Base-by-base conservation (phyloP, 768 basidiomycete genomes). In the Tulasnella sp. region DNA sequence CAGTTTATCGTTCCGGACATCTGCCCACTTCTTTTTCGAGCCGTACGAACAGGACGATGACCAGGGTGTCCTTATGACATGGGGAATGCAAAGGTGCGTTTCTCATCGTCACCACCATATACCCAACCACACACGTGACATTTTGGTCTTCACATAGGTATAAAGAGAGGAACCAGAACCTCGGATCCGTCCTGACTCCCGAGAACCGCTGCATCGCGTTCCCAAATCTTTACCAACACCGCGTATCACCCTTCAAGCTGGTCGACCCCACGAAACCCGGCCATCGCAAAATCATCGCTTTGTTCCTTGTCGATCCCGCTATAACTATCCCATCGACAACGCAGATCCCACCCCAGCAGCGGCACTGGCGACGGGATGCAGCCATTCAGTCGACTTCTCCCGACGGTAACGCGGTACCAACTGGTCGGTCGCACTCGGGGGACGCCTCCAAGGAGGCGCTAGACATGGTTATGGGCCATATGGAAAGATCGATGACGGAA, bases 221-320 rank as follows among this genome's bases (percentile, higher is more conserved):
- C 59, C 80, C 79, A 15, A 81, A 81, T 63, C 73, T 79, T 40
- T 79, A 79, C 65, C 79, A 80, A 62, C 69, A 77, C 53, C 64
- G 65, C 6, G 67, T 73, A 29, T 68, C 72, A 0, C 62, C 71
- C 2, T 72, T 77, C 52, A 50, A 64, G 6, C 71, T 78, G 6
- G 59, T 62, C 6, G 74, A 80, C 64, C 64, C 69, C 0, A 62
- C 67, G 5, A 69, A 68, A 54, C 67, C 69, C 9, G 79, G 78
- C 1, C 69, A 70, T 42, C 65, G 75, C 29, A 74, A 67, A 7
- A 64, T 75, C 12, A 58, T 80, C 19, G 67, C 67, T 29, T 72
- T 79, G 59, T 73, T 70, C 63, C 71, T 81, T 15, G 70, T 77
- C 45, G 71, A 74, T 53, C 72, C 72, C 2, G 58, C 61, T 7